Conservation (phyloP, 2,329 filamentous ascomycete genomes). For the Paraphaeosphaeria minitans region DNA sequence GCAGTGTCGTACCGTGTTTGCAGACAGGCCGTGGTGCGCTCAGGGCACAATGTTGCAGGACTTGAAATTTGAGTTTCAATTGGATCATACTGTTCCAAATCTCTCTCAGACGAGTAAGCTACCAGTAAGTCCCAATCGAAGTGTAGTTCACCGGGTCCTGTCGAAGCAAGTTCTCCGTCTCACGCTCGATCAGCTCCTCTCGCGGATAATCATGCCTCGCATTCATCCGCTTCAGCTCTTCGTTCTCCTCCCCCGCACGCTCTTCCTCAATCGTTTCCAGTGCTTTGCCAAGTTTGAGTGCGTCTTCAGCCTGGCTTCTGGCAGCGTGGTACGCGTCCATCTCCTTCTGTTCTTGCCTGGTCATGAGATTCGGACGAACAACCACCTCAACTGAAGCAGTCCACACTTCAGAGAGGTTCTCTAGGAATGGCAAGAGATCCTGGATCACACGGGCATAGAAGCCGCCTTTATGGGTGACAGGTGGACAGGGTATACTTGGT, state of each 20-base stretch:
- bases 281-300: not conserved
- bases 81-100: not conserved
- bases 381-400: not conserved
- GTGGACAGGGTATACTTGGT: not conserved
- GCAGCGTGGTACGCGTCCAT: constrained; percentile 5
- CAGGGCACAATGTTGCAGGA: not conserved
- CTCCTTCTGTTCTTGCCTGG: constrained; percentile 2
- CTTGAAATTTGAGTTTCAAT: not conserved
- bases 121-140: not conserved
- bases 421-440: not conserved
- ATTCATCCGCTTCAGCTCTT: not conserved
- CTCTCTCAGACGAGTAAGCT: not conserved
- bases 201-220: not conserved
- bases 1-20: not conserved
- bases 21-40: not conserved
- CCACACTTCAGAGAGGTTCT: not conserved
- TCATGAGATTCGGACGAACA: constrained; percentile 5
- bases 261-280: not conserved
- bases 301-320: not conserved
- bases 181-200: not conserved
- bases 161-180: not conserved
- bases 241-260: not conserved
- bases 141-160: not conserved
- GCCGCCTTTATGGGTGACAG: constrained; percentile 3
- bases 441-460: constrained; percentile 14